Conservation (phyloP, 257 asterid genomes). For the Nicotiana paniculata region DNA sequence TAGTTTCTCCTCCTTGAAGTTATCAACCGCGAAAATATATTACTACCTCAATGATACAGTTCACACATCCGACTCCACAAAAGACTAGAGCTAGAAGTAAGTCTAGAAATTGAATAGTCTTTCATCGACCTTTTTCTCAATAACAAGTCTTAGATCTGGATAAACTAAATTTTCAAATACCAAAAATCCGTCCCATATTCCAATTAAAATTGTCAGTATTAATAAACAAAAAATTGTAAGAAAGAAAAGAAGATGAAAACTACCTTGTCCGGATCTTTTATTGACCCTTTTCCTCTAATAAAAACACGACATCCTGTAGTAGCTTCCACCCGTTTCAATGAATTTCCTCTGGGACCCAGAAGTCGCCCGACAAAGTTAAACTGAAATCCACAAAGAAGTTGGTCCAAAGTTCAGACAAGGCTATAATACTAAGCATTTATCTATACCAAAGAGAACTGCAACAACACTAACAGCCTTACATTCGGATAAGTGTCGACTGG, state of each 20-base stretch:
- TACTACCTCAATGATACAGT: neutral
- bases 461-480: slow-evolving; percentile 33
- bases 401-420: neutral
- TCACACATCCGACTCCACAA: neutral
- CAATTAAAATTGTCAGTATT: neutral
- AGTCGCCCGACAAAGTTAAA: slow-evolving; percentile 98
- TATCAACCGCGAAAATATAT: slow-evolving; percentile 9
- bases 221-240: neutral
- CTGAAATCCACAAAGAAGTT: slow-evolving; percentile 28
- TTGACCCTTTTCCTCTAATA: slow-evolving; percentile 96
- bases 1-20: slow-evolving; percentile 76
- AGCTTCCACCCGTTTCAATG: slow-evolving; percentile 91
- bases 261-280: slow-evolving; percentile 98
- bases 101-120: neutral
- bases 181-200: neutral
- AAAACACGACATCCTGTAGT: slow-evolving; percentile 96
- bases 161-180: neutral
- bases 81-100: neutral
- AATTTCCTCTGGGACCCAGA: slow-evolving; percentile 96
- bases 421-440: neutral
- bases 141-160: neutral
- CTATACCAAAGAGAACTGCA: neutral
- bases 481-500: slow-evolving; percentile 92
- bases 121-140: neutral
- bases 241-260: neutral